phyloP scores from a whole-genome alignment of 352 stramenopile species.

The Phytophthora sansomeana region DNA sequence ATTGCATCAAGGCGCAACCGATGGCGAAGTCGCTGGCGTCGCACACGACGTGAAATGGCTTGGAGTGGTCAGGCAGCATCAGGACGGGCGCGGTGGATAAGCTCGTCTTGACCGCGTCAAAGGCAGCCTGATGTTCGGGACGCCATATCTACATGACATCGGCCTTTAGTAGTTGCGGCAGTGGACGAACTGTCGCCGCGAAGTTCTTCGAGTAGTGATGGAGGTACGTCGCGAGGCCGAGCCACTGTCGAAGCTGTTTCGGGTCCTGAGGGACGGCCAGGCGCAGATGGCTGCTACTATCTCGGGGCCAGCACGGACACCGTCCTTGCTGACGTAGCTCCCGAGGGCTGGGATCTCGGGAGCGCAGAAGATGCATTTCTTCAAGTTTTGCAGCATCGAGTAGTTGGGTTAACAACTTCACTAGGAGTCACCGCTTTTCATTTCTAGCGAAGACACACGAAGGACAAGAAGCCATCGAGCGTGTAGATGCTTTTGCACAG shows the following conservation, averaged over 20 bases:
- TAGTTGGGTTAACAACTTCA: no score
- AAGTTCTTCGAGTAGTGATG: not conserved
- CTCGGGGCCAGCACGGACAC: no score
- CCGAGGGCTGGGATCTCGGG: no score
- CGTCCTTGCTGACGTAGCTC: no score
- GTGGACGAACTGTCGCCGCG: not conserved
- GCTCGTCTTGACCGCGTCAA: not conserved
- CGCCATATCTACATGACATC: not conserved
- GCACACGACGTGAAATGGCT: conserved; percentile 34
- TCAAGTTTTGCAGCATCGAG: no score
- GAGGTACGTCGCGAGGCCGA: not conserved
- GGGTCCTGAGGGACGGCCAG: no score
- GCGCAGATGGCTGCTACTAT: no score
- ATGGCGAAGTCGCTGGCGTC: conserved; percentile 36
- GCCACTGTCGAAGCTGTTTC: no score
- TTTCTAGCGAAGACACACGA: conserved; percentile 28
- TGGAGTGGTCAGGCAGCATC: conserved; percentile 4
- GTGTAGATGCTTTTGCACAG: conserved; percentile 11
- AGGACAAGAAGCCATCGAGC: conserved; percentile 13
- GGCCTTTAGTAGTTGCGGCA: not conserved
- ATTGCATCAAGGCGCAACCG: conserved; percentile 5
- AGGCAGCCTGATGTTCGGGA: no score
- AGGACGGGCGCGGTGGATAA: conserved; percentile 3
- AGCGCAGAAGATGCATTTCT: no score
- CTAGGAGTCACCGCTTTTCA: no score